A percentile compares a stretch with the other conserved stretches of the same genome.
Evolutionary conservation across 2,329 filamentous ascomycete species (phyloP).

Genomic region (Pezicula radicicola): DNA sequence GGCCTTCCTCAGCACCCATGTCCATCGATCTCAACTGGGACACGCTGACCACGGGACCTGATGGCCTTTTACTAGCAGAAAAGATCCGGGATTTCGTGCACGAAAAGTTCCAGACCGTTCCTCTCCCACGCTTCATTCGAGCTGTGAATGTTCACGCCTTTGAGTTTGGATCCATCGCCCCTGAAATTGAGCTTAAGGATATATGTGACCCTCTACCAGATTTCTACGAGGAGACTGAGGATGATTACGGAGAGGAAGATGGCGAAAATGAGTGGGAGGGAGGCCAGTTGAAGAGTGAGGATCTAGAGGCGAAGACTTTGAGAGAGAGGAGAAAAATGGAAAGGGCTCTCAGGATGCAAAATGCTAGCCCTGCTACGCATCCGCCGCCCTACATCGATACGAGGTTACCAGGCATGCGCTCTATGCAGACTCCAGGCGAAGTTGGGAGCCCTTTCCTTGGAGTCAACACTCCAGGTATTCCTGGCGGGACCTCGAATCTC

Average conservation of each 20-base stretch:
- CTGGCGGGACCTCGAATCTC: slow-evolving; percentile 72
- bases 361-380: slow-evolving; percentile 13
- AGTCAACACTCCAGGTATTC: slow-evolving; percentile 58
- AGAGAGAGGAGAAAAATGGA: slow-evolving; percentile 32
- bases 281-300: slow-evolving; percentile 11
- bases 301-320: slow-evolving; percentile 16
- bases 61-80: slow-evolving; percentile 81
- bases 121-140: slow-evolving; percentile 92
- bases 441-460: slow-evolving; percentile 55
- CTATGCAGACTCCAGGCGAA: slow-evolving; percentile 33
- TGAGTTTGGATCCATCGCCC: slow-evolving; percentile 80
- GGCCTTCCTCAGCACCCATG: slow-evolving; percentile 50
- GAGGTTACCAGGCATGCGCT: slow-evolving; percentile 28
- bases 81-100: slow-evolving; percentile 91
- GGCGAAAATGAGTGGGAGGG: slow-evolving; percentile 35
- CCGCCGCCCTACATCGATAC: slow-evolving; percentile 38
- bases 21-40: slow-evolving; percentile 98
- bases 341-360: slow-evolving; percentile 30
- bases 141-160: slow-evolving; percentile 94
- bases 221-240: slow-evolving; percentile 85
- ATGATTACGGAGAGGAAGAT: slow-evolving; percentile 54
- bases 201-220: slow-evolving; percentile 94
- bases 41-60: slow-evolving; percentile 81
- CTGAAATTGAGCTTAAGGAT: slow-evolving; percentile 89
- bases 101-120: slow-evolving; percentile 89